Percentiles rank a stretch among this genome's conserved stretches.
Evolutionary conservation across 441 rosid species (phyloP).

Genomic region (Corymbia calophylla): DNA sequence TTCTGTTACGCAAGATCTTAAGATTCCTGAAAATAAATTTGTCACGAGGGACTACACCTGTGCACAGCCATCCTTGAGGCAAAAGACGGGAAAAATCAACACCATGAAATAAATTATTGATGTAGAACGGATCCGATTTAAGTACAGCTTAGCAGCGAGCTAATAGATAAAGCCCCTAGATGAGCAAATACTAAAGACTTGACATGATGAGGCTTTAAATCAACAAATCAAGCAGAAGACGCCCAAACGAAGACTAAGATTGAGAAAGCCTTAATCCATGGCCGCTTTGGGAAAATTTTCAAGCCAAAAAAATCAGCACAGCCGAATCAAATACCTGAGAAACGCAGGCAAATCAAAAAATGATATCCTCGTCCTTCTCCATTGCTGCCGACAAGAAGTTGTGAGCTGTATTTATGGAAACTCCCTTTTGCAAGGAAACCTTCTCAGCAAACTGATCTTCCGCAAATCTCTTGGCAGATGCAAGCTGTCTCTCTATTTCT

Average conservation of each 20-base stretch:
- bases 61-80: not conserved
- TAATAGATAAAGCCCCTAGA: not conserved
- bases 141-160: not conserved
- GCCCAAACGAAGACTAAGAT: not conserved
- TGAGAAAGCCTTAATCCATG: not conserved
- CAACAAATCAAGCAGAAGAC: not conserved
- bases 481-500: slow-evolving; percentile 6
- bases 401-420: slow-evolving; percentile 7
- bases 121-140: not conserved
- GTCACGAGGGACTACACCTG: not conserved
- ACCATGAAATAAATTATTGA: not conserved
- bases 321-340: not conserved
- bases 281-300: not conserved
- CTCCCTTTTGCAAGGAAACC: slow-evolving; percentile 15
- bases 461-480: slow-evolving; percentile 12
- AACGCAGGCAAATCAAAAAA: slow-evolving; percentile 2
- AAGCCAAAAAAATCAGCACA: not conserved
- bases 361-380: slow-evolving; percentile 14
- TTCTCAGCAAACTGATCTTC: slow-evolving; percentile 16
- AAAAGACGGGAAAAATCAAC: not conserved
- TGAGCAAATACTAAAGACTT: not conserved
- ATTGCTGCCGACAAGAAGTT: slow-evolving; percentile 1
- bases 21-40: not conserved
- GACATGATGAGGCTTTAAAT: not conserved
- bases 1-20: not conserved